Evolutionary conservation across 1,139 yeast genomes (phyloP), one percentile per base, ranked within the genome.

Genomic region (Protomyces lactucae-debilis): DNA sequence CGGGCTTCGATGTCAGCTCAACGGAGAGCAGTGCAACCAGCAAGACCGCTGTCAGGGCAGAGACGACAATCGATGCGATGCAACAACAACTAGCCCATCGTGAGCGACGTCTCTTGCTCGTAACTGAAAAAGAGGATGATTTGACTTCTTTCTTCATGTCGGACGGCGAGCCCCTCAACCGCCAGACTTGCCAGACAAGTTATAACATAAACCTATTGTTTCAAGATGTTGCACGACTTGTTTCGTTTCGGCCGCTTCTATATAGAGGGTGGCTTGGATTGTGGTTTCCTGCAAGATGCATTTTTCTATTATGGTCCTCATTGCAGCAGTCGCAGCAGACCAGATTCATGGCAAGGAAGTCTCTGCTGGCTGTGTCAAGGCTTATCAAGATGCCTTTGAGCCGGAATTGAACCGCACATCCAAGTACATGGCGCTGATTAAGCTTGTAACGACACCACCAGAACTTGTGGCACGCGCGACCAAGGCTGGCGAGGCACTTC

Each of bases 341-440:
- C 45, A 56, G 37, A 56, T 56, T 14, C 60, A 56, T 21, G 60
- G 60, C 52, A 56, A 56, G 48, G 60, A 56, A 12, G 60, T 56
- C 36, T 35, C 60, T 56, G 46, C 43, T 46, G 23, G 16, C 21
- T 45, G 60, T 36, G 28, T 32, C 18, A 18, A 36, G 6, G 60
- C 60, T 16, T 56, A 56, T 32, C 43, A 28, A 52, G 60, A 39
- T 23, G 60, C 60, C 9, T 56, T 56, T 18, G 40, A 28, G 43
- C 60, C 60, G 3, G 60, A 56, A 23, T 21, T 21, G 9, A 56
- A 32, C 6, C n/a, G 60, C 8, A 56, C 60, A 5, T 51, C 48
- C 21, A 52, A 52, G 21, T 56, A 32, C 16, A 52, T 56, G 43
- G 45, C 43, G 3, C 54, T 56, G 4, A 40, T 52, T 8, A 48